Evolutionary conservation across 805 yeast species (phyloP).

Genomic region (Saturnispora diversa): DNA sequence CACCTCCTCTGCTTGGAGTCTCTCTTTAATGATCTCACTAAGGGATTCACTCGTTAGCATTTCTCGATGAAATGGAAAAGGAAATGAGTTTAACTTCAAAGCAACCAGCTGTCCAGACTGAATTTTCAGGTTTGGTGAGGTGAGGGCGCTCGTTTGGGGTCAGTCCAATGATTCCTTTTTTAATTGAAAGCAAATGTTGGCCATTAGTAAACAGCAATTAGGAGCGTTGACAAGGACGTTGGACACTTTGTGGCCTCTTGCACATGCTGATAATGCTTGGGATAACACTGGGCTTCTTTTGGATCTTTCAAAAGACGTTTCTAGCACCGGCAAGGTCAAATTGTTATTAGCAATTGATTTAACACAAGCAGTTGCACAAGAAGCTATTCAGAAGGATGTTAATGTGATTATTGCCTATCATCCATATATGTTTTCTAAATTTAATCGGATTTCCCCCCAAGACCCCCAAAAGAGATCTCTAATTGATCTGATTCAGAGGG

Average conservation of each 20-base stretch:
- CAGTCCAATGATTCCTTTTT: background rate
- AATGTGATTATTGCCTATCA: constrained; percentile 77
- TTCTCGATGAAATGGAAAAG: background rate
- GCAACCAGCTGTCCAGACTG: background rate
- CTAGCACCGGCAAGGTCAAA: constrained; percentile 19
- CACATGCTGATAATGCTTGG: constrained; percentile 83
- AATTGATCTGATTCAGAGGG: constrained; percentile 59
- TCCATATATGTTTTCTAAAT: constrained; percentile 87
- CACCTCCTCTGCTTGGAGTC: constrained; percentile 56
- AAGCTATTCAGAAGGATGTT: constrained; percentile 54
- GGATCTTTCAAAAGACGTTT: constrained; percentile 42
- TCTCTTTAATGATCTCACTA: constrained; percentile 41
- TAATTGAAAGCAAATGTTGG: background rate
- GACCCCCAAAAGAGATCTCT: constrained; percentile 63
- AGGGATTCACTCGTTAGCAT: constrained; percentile 32
- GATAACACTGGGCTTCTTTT: constrained; percentile 91
- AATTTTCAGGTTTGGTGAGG: background rate
- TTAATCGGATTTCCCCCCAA: constrained; percentile 58
- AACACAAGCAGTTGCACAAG: constrained; percentile 75
- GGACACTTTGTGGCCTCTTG: constrained; percentile 66
- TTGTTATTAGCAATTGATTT: constrained; percentile 74
- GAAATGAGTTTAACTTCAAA: background rate
- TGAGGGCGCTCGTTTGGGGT: background rate
- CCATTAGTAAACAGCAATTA: constrained; percentile 2
- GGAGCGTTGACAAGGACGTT: constrained; percentile 1